These are phyloP conservation scores for Diaporthe citrichinensis DNA, from an alignment of 2,329 filamentous ascomycete species.

Conservation along the genomic window DNA sequence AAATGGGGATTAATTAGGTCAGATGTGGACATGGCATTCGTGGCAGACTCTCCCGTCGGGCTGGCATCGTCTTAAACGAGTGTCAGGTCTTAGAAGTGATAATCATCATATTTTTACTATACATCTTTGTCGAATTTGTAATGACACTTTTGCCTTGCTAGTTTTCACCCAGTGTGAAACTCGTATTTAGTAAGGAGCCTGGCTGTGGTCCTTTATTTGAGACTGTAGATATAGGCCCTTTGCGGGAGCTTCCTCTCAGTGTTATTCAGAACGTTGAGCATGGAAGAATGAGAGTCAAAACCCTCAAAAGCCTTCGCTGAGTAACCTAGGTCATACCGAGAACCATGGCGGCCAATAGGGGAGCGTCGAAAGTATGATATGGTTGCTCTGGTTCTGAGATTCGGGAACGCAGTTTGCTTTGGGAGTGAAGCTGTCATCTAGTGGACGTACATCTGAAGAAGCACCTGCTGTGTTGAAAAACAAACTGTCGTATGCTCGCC, in stretches of 20 bases:
- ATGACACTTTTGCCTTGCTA: not conserved
- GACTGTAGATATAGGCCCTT: no score
- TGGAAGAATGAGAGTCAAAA: not conserved
- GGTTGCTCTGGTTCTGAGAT: not conserved
- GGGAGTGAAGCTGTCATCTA: not conserved
- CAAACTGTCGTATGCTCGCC: no score
- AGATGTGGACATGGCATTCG: no score
- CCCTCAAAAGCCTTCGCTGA: no score
- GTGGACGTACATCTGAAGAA: no score
- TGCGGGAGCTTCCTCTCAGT: not conserved
- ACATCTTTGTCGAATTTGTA: not conserved
- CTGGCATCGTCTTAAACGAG: not conserved
- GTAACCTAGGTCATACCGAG: not conserved
- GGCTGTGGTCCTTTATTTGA: not conserved
- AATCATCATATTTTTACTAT: not conserved
- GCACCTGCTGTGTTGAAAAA: no score
- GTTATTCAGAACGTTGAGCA: no score
- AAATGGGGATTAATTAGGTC: no score
- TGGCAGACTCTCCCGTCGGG: no score
- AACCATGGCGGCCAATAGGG: not conserved
- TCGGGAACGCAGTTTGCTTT: not conserved
- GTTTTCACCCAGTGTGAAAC: conserved; percentile 13
- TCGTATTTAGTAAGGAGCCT: not conserved
- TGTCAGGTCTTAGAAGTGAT: not conserved
- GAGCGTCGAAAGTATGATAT: not conserved